Evolutionary conservation across 1,284 basidiomycete species (phyloP), one percentile per base, ranked within the genome.

Genomic region (Sporisorium iseilematis-ciliati): DNA sequence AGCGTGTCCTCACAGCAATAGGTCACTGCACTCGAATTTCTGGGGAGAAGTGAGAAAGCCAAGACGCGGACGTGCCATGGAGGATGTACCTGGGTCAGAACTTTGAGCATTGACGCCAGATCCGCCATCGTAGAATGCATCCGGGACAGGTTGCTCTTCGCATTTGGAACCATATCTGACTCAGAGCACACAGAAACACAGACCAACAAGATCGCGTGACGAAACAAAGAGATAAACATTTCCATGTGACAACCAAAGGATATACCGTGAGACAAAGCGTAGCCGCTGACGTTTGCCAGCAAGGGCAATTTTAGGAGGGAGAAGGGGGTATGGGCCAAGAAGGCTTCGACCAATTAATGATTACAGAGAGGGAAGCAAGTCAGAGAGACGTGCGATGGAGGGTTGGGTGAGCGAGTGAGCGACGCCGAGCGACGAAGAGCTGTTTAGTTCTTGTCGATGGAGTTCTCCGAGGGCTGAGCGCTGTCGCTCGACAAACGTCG

Each of bases 401-500:
- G 14, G 14, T 16, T 14, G 35, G 3, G 11, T 12, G 2, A 14
- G 11, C 14, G 2, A 14, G 12, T 14, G 35, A 38, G 35, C 45
- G 46, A 29, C 16, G 26, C 25, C 23, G 11, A 23, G 29, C 46
- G 46, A 46, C 26, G n/a, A 40, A 42, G 26, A 41, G 31, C 42
- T 10, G 20, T 26, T 41, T 57, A 68, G 45, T 68, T 45, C 51
- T 68, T 68, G 59, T 58, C 65, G 49, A 55, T 23, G 2, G 65
- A 67, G 50, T 29, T 23, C 35, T 61, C 65, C 12, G 59, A 64
- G 33, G 46, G 41, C 31, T 59, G 33, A 20, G 49, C 62, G 42
- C 46, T 65, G 55, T 68, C 65, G 29, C 43, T 23, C n/a, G 65
- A 68, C 49, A 66, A n/a, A 10, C 66, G 62, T 31, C 60, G 58